Conservation (phyloP, 2,329 filamentous ascomycete species). For the Cryphonectria parasitica region DNA sequence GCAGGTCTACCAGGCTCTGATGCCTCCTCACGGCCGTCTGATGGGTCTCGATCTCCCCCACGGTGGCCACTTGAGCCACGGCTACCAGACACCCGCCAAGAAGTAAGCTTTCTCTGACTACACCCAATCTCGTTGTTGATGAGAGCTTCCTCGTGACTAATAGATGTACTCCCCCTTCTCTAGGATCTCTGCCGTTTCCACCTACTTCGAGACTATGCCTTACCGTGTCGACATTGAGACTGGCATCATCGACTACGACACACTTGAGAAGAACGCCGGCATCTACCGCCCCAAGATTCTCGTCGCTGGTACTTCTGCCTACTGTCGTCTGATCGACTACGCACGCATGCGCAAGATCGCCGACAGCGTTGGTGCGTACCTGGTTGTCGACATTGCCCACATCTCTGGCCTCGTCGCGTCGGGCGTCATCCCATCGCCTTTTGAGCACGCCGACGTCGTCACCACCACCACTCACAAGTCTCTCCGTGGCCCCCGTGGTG, state of each 20-base stretch:
- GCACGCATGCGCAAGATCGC: conserved; percentile 94
- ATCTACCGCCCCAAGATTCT: conserved; percentile 96
- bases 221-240: conserved; percentile 90
- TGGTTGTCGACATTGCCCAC: conserved; percentile 97
- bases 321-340: conserved; percentile 98
- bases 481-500: conserved; percentile 92
- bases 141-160: background rate
- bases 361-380: conserved; percentile 90
- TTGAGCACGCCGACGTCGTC: conserved; percentile 90
- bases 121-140: background rate
- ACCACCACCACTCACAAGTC: conserved; percentile 99
- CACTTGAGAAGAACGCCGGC: conserved; percentile 84
- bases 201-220: conserved; percentile 98
- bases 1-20: conserved; percentile 96
- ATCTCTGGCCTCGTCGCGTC: conserved; percentile 95
- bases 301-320: conserved; percentile 94
- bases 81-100: conserved; percentile 93
- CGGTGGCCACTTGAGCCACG: conserved; percentile 93
- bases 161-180: conserved; percentile 1
- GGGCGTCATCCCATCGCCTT: conserved; percentile 90
- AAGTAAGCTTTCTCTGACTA: conserved; percentile 62
- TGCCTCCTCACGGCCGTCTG: conserved; percentile 91
- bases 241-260: conserved; percentile 96
- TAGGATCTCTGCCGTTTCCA: conserved; percentile 93
- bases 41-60: conserved; percentile 97